These are phyloP conservation scores for Prunus mira DNA, from an alignment of 306 rosid species.

Conservation along the genomic window DNA sequence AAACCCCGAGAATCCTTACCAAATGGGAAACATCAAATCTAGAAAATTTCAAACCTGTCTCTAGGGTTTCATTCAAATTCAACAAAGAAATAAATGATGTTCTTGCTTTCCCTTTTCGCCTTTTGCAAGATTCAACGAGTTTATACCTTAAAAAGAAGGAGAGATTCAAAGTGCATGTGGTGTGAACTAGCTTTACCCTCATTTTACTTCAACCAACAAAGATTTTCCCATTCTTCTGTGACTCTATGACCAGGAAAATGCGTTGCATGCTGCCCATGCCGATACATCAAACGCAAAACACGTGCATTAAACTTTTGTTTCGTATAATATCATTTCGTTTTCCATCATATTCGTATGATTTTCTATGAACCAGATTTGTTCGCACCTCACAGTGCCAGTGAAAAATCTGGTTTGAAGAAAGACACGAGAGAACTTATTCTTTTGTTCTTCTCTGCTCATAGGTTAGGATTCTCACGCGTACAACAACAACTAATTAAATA, in stretches of 20 bases:
- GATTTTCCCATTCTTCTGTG: too few relatives aligned
- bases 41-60: constrained; percentile 25
- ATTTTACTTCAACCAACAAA: not conserved
- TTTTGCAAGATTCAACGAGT: not conserved
- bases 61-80: not conserved
- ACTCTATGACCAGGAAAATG: too few relatives aligned
- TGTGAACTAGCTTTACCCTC: not conserved
- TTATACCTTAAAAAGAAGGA: not conserved
- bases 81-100: not conserved
- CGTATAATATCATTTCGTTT: not conserved
- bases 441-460: too few relatives aligned
- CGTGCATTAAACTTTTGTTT: not conserved
- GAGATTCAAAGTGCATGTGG: constrained; percentile 1
- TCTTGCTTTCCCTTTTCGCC: not conserved
- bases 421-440: too few relatives aligned
- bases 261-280: not conserved
- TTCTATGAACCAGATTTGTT: not conserved
- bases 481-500: too few relatives aligned
- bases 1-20: not conserved
- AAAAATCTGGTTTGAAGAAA: too few relatives aligned
- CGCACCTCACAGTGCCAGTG: not conserved
- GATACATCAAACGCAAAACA: not conserved
- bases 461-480: too few relatives aligned
- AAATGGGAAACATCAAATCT: constrained; percentile 37
- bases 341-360: not conserved